Percentiles rank a stretch among this genome's conserved stretches.
phyloP scores from a whole-genome alignment of 257 asterid species.

The Euphrasia confusa region DNA sequence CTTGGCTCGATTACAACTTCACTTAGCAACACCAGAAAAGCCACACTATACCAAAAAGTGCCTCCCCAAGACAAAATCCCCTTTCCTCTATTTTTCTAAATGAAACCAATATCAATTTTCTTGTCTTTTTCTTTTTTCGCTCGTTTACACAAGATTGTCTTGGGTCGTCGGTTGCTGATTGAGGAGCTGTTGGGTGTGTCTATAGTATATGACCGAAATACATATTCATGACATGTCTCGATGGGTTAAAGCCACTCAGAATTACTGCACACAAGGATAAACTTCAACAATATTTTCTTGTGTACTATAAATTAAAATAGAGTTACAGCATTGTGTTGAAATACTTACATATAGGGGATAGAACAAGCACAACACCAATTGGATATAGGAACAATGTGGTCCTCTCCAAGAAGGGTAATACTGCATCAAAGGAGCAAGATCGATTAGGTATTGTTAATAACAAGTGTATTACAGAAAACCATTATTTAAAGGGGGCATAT shows the following conservation, averaged over 20 bases:
- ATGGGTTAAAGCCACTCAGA: constrained; percentile 88
- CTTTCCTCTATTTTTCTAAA: constrained; percentile 5
- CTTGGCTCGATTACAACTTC: constrained; percentile 22
- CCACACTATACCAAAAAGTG: constrained; percentile 11
- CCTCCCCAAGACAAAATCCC: constrained; percentile 25
- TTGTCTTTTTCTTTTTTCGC: not conserved
- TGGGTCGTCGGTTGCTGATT: constrained; percentile 18
- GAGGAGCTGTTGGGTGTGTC: constrained; percentile 31
- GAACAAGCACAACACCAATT: constrained; percentile 71
- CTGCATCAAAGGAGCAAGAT: constrained; percentile 41
- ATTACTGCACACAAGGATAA: constrained; percentile 52
- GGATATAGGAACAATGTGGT: constrained; percentile 95
- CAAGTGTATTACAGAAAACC: too few relatives aligned
- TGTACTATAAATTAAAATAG: not conserved
- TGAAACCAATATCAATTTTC: constrained; percentile 3
- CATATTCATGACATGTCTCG: constrained; percentile 83
- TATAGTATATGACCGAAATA: constrained; percentile 66
- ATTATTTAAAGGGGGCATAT: too few relatives aligned
- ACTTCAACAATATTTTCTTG: too few relatives aligned
- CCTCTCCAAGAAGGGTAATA: constrained; percentile 92
- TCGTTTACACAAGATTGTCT: constrained; percentile 22
- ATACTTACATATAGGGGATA: constrained; percentile 67
- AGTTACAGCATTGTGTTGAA: not conserved
- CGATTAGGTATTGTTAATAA: not conserved
- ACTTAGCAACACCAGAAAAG: constrained; percentile 9